Base-by-base conservation (phyloP, 176 grass and related monocot species). In the Carex pumila region DNA sequence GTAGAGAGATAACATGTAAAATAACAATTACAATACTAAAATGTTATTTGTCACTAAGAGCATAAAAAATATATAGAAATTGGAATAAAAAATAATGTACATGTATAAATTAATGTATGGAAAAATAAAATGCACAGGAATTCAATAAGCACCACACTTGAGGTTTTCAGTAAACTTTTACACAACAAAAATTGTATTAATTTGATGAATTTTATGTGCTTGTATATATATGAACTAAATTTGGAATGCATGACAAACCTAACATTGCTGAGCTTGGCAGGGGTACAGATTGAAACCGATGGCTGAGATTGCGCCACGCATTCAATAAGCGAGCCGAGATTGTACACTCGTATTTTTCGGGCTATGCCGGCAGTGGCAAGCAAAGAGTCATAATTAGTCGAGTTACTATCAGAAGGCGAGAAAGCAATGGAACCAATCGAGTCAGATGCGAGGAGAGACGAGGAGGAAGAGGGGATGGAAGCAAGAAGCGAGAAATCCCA, bases 191-290 rank as follows among this genome's bases (percentile, higher is more conserved):
- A 2, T 25, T 25, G 25, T 25, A 29, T 25, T 62, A 25, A 62
- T 62, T 62, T 62, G 19, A 22, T 62, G 19, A 3, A 62, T 62
- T 3, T 62, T 11, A 29, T 25, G 0, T 69, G 13, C 12, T 17
- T 37, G 37, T 39, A 25, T 25, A 25, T 25, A 39, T 39, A 39
- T 39, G 65, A 69, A 69, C 12, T 32, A 22, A 14, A 45, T 71
- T n/a, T 7, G 14, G 3, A 61, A n/a, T 31, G 63, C 4, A 89
- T 91, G 0, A 84, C 89, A 91, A 91, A 98, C 83, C 91, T 88
- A 76, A 95, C 93, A 90, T 91, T 95, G 89, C 96, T 98, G 43
- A 98, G 92, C 89, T 98, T 98, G 1, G 96, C 96, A 72, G 96
- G 93, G 53, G 92, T 86, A 86, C 93, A 95, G 83, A 98, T 93